Percentiles rank a stretch among this genome's conserved stretches.
Evolutionary conservation across 495 filamentous ascomycete species (phyloP).

Genomic region (Talaromyces borbonicus): DNA sequence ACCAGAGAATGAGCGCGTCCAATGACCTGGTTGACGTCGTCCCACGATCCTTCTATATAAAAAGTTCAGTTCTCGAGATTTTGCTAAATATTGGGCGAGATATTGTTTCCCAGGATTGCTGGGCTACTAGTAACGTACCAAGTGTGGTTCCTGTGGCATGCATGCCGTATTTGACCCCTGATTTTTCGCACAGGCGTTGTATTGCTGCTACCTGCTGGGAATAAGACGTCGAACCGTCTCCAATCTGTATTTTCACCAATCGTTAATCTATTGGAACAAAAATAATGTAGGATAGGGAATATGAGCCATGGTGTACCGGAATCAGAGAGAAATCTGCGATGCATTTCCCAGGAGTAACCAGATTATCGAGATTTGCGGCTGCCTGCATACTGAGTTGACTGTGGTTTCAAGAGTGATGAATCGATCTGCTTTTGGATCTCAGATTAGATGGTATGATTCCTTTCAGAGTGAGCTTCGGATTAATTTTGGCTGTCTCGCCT

Average conservation of each 20-base stretch:
- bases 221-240: slow-evolving; percentile 61
- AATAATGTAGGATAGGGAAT: background rate
- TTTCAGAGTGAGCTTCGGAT: no score
- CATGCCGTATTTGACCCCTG: slow-evolving; percentile 65
- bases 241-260: slow-evolving; percentile 45
- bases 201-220: slow-evolving; percentile 72
- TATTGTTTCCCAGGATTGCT: slow-evolving; percentile 19
- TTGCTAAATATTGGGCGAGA: background rate
- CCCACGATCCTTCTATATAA: slow-evolving; percentile 67
- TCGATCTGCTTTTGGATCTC: no score
- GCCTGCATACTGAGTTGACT: background rate
- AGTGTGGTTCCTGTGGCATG: slow-evolving; percentile 79
- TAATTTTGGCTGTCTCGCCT: no score
- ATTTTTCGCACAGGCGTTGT: slow-evolving; percentile 59
- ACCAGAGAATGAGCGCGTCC: slow-evolving; percentile 74
- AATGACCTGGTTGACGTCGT: slow-evolving; percentile 66
- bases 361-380: slow-evolving; percentile 10
- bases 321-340: slow-evolving; percentile 67
- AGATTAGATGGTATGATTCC: no score
- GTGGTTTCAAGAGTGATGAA: background rate
- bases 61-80: background rate
- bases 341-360: slow-evolving; percentile 49
- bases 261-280: no score
- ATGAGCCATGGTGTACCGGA: slow-evolving; percentile 36
- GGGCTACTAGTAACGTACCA: no score